phyloP scores from a whole-genome alignment of 768 basidiomycete species.

The Phlebiopsis gigantea region DNA sequence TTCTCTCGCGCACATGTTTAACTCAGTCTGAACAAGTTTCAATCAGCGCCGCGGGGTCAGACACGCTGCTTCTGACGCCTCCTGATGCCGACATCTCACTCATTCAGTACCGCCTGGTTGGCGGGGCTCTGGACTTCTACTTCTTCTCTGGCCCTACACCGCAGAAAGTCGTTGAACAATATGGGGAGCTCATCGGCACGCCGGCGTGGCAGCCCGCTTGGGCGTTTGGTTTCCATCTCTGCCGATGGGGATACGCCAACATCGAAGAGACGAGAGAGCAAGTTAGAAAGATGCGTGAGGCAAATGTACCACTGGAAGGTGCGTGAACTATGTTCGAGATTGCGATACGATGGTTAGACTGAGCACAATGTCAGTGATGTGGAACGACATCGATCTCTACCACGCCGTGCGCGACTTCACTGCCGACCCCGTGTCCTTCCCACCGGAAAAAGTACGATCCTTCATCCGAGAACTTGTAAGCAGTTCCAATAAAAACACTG shows the following conservation, averaged over 20 bases:
- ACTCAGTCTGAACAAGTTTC: neutral
- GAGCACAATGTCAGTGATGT: slow-evolving; percentile 46
- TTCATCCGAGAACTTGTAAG: slow-evolving; percentile 56
- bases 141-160: slow-evolving; percentile 54
- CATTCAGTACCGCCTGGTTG: slow-evolving; percentile 68
- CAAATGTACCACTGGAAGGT: slow-evolving; percentile 74
- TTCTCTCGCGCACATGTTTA: too few relatives aligned
- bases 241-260: slow-evolving; percentile 50
- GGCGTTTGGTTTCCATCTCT: slow-evolving; percentile 77
- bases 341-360: neutral
- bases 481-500: slow-evolving; percentile 2
- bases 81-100: slow-evolving; percentile 46
- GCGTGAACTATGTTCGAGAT: neutral
- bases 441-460: slow-evolving; percentile 41
- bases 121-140: slow-evolving; percentile 75
- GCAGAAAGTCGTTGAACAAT: slow-evolving; percentile 59
- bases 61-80: slow-evolving; percentile 63
- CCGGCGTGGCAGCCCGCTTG: slow-evolving; percentile 70
- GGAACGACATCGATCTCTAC: slow-evolving; percentile 76
- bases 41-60: slow-evolving; percentile 60
- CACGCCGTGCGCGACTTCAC: slow-evolving; percentile 68
- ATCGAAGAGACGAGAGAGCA: slow-evolving; percentile 52
- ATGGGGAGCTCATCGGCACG: slow-evolving; percentile 58
- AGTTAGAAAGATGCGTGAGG: slow-evolving; percentile 55
- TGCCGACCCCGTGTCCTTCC: slow-evolving; percentile 58